Percentiles rank a stretch among this genome's conserved stretches.
Conservation (phyloP, 1,284 basidiomycete genomes). For the Moniliophthora roreri region DNA sequence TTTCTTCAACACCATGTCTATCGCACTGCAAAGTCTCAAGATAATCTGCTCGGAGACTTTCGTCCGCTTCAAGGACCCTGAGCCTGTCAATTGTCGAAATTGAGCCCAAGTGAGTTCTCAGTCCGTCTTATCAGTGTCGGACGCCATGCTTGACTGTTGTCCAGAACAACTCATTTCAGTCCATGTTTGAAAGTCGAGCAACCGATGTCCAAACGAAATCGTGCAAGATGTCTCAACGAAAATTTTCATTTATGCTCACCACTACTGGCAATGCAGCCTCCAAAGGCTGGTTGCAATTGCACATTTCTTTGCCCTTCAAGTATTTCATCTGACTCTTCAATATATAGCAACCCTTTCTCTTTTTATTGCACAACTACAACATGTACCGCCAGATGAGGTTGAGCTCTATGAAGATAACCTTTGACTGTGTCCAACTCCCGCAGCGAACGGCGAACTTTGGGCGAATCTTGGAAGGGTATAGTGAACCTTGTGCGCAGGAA, state of each 20-base stretch:
- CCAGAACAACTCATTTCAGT: slow-evolving; percentile 60
- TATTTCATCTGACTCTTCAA: slow-evolving; percentile 27
- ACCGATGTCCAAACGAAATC: slow-evolving; percentile 79
- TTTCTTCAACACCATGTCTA: slow-evolving; percentile 4
- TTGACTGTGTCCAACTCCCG: slow-evolving; percentile 61
- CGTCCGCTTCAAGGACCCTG: slow-evolving; percentile 40
- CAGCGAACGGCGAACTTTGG: slow-evolving; percentile 85
- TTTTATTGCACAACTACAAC: slow-evolving; percentile 64
- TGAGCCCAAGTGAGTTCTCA: slow-evolving; percentile 43
- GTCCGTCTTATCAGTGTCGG: neutral
- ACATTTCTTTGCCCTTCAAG: slow-evolving; percentile 48
- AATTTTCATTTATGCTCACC: slow-evolving; percentile 81
- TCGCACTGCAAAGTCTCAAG: slow-evolving; percentile 10
- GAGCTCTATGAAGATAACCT: slow-evolving; percentile 48
- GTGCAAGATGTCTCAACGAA: slow-evolving; percentile 83
- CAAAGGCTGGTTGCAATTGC: slow-evolving; percentile 76
- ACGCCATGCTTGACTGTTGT: neutral
- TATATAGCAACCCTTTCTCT: slow-evolving; percentile 58
- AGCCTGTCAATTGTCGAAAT: slow-evolving; percentile 47
- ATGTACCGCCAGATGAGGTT: slow-evolving; percentile 68
- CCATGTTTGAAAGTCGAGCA: slow-evolving; percentile 54
- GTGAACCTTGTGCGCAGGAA: slow-evolving; percentile 21
- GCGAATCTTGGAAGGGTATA: slow-evolving; percentile 84
- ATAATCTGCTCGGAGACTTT: slow-evolving; percentile 11
- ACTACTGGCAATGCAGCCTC: too few species aligned